Evolutionary conservation across 495 filamentous ascomycete species (phyloP).

Genomic region (Podospora sp.): DNA sequence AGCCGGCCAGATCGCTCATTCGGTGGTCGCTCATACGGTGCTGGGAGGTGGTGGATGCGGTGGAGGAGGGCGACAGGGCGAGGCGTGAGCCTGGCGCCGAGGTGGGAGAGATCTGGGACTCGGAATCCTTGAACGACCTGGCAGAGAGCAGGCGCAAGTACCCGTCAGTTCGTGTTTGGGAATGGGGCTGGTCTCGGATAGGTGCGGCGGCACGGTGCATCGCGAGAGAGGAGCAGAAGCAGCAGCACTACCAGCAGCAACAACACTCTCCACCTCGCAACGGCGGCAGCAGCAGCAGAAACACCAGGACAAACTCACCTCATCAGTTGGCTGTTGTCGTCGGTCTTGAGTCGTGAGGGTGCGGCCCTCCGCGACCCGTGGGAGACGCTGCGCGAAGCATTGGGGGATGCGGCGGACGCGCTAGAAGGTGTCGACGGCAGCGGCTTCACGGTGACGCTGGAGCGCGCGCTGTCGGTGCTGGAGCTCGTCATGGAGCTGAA

Average conservation of each 20-base stretch:
- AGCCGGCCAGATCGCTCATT: constrained; percentile 52
- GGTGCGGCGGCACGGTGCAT: constrained; percentile 25
- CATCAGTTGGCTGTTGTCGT: constrained; percentile 47
- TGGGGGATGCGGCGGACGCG: constrained; percentile 50
- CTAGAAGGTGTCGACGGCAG: constrained; percentile 50
- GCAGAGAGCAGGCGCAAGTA: constrained; percentile 31
- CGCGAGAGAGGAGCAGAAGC: not conserved
- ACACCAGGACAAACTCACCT: constrained; percentile 38
- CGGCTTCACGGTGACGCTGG: constrained; percentile 60
- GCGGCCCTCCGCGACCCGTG: constrained; percentile 48
- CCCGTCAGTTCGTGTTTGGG: constrained; percentile 30
- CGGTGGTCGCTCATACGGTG: constrained; percentile 29
- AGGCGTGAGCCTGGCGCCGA: constrained; percentile 44
- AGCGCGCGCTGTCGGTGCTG: constrained; percentile 60
- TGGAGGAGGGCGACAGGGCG: constrained; percentile 52
- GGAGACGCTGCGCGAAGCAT: constrained; percentile 37
- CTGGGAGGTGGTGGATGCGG: constrained; percentile 47
- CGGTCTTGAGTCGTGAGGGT: constrained; percentile 60
- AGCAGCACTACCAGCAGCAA: not conserved
- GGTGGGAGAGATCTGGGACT: constrained; percentile 56
- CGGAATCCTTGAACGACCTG: constrained; percentile 44
- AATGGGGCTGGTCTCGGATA: constrained; percentile 17
- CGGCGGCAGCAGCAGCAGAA: not conserved
- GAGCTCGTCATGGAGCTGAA: constrained; percentile 67
- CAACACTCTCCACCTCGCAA: not conserved